Conservation (phyloP, 2,329 filamentous ascomycete genomes). For the Cadophora sp. region DNA sequence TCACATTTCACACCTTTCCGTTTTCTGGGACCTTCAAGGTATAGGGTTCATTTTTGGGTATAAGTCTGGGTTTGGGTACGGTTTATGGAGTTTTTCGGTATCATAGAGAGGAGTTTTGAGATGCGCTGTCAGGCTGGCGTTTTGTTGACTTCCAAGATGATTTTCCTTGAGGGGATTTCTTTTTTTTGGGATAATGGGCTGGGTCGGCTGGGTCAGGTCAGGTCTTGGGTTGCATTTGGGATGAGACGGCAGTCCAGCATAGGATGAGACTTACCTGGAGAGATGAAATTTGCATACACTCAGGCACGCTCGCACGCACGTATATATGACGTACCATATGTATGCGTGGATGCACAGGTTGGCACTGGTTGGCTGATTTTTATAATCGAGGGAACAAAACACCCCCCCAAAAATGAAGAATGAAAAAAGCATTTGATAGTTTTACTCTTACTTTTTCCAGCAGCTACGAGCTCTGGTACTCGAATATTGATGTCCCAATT, state of each 20-base stretch:
- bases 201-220: background rate
- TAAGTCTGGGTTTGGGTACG: background rate
- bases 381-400: background rate
- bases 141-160: constrained; percentile 6
- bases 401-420: background rate
- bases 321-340: background rate
- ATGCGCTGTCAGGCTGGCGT: background rate
- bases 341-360: constrained; percentile 16
- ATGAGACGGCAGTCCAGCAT: background rate
- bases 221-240: constrained; percentile 12
- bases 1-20: background rate
- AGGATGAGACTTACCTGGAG: background rate
- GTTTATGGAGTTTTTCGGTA: background rate
- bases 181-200: background rate
- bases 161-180: background rate
- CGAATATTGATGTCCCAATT: too few species aligned
- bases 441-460: background rate
- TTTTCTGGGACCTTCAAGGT: background rate
- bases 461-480: background rate
- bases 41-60: background rate
- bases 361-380: constrained; percentile 15
- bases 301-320: background rate
- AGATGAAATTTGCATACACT: constrained; percentile 11
- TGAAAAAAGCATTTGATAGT: constrained; percentile 7
- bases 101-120: constrained; percentile 13